phyloP scores from a whole-genome alignment of 2,329 filamentous ascomycete genomes.

The Boeremia lycopersici region DNA sequence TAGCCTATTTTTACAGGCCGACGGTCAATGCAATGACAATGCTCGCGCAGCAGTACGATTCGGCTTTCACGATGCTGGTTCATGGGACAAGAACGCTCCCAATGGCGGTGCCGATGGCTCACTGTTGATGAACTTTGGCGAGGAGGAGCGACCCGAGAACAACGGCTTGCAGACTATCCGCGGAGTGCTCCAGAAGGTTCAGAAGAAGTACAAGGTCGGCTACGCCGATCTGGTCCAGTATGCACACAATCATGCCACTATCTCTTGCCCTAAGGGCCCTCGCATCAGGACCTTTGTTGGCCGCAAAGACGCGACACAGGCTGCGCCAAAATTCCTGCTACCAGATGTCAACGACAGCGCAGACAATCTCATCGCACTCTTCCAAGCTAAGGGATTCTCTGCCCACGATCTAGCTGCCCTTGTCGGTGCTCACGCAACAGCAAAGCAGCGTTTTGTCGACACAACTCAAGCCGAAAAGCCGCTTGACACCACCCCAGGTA shows the following conservation, averaged over 20 bases:
- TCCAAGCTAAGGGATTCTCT: slow-evolving; percentile 58
- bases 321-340: slow-evolving; percentile 54
- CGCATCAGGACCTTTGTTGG: slow-evolving; percentile 58
- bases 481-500: slow-evolving; percentile 56
- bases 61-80: slow-evolving; percentile 45
- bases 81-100: slow-evolving; percentile 44
- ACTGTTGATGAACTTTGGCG: slow-evolving; percentile 46
- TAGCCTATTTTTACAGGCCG: slow-evolving; percentile 26
- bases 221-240: slow-evolving; percentile 63
- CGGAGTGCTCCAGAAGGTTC: slow-evolving; percentile 47
- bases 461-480: slow-evolving; percentile 40
- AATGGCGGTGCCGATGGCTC: slow-evolving; percentile 51
- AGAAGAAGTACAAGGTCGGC: slow-evolving; percentile 51
- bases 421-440: slow-evolving; percentile 60
- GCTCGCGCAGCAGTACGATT: slow-evolving; percentile 43
- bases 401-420: slow-evolving; percentile 60
- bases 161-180: slow-evolving; percentile 54
- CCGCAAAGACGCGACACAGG: slow-evolving; percentile 51
- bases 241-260: slow-evolving; percentile 54
- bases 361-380: slow-evolving; percentile 54
- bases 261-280: slow-evolving; percentile 60
- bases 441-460: slow-evolving; percentile 56
- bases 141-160: slow-evolving; percentile 49
- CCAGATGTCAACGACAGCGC: slow-evolving; percentile 52
- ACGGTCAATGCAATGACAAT: slow-evolving; percentile 43